Base-by-base conservation (phyloP, 495 filamentous ascomycete genomes). In the Jackrogersella minutella region DNA sequence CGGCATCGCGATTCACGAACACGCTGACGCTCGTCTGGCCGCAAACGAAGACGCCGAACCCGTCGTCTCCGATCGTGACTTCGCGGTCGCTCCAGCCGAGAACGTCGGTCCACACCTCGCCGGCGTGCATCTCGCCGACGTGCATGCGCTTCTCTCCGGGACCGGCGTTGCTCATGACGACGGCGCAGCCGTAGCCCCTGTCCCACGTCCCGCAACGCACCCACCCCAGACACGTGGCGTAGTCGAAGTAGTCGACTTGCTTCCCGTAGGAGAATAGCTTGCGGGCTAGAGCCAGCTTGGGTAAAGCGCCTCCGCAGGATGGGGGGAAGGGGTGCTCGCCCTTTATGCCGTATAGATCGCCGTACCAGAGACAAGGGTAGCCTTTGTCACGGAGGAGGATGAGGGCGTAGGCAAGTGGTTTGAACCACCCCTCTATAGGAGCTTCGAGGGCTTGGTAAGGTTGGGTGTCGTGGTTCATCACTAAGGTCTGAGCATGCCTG, bases 391-490 rank as follows among this genome's bases (percentile, higher is more conserved):
- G 41, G 10, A 46, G 41, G 21, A 46, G 41, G 41, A 46, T 46
- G 0, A 46, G 41, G 26, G 19, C 21, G 6, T 46, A 46, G 14
- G 41, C 41, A 1, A 46, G 21, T n/a, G 41, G 41, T 46, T 46
- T 46, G 9, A 46, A 46, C 41, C 41, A 46, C 17, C 41, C 41
- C 10, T 46, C 41, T 9, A 46, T 46, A 46, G 41, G 41, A 1
- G 41, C 41, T 21, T 46, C 41, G 41, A 46, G 41, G 22, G 41
- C 41, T 26, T 46, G 41, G 41, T 46, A 46, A 21, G 41, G 41
- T 11, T 46, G 41, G 0, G 41, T 46, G 21, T 46, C 41, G 21
- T 46, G 41, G 21, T 46, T 46, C 41, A 46, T 46, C 2, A 46
- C 41, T 3, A 46, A 11, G 10, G 41, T 46, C 41, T 46, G 1